Percentiles rank a stretch among this genome's conserved stretches.
Conservation (phyloP, 306 rosid species). For the Prunus armeniaca region DNA sequence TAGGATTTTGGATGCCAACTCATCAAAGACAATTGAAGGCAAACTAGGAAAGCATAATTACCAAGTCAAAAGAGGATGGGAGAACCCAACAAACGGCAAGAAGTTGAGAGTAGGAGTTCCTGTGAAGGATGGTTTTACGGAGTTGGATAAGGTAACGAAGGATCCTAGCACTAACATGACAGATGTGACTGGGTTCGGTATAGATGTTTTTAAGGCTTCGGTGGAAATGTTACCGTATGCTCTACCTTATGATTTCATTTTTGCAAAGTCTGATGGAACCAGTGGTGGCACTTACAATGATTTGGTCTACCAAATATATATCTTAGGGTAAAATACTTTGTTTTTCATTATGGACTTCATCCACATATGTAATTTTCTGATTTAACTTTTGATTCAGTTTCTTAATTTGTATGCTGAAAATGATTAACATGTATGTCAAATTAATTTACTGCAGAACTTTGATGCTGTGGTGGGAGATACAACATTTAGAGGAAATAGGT, state of each 20-base stretch:
- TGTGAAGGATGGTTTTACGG: conserved; percentile 26
- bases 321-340: conserved; percentile 32
- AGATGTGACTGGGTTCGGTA: too few species aligned
- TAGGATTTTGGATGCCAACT: too few species aligned
- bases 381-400: too few species aligned
- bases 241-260: conserved; percentile 23
- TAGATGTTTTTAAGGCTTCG: too few species aligned
- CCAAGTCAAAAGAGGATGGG: conserved; percentile 29
- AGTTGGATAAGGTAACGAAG: conserved; percentile 25
- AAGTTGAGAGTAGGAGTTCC: conserved; percentile 49
- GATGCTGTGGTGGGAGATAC: conserved; percentile 48
- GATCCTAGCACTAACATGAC: conserved; percentile 21
- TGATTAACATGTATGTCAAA: too few species aligned
- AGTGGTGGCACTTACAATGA: conserved; percentile 25
- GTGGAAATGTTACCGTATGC: conserved; percentile 27
- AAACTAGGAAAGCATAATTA: too few species aligned
- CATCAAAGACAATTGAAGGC: too few species aligned
- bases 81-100: conserved; percentile 22
- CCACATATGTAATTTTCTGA: too few species aligned
- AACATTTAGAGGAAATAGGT: conserved; percentile 46
- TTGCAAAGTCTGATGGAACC: not conserved
- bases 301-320: conserved; percentile 33
- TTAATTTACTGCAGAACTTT: conserved; percentile 19
- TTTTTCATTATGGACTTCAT: too few species aligned
- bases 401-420: not conserved